These are phyloP conservation scores for Aspergillus fumigatus DNA, from an alignment of 2,329 filamentous ascomycete genomes.

Conservation along the genomic window DNA sequence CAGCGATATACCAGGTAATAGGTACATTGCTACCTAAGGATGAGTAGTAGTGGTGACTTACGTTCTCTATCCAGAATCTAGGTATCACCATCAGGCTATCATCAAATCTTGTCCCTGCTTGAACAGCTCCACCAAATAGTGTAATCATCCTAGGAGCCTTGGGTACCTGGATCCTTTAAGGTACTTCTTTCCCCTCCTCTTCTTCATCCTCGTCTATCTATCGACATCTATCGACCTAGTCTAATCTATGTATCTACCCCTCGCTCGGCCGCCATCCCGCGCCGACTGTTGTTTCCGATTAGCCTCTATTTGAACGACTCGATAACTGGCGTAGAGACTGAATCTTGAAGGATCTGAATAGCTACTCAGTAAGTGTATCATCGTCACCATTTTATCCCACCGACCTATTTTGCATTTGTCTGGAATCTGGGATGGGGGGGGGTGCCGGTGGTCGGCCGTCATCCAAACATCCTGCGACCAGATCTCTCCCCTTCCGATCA, in stretches of 20 bases:
- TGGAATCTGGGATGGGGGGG: background rate
- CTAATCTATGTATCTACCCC: slow-evolving; percentile 13
- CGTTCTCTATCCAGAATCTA: background rate
- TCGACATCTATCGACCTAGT: background rate
- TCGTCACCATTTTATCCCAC: slow-evolving; percentile 21
- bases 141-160: background rate
- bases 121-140: background rate
- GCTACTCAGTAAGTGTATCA: slow-evolving; percentile 5
- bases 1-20: too few species aligned
- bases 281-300: slow-evolving; percentile 30
- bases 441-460: background rate
- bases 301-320: slow-evolving; percentile 19
- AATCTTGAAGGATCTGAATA: background rate
- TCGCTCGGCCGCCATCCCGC: slow-evolving; percentile 17
- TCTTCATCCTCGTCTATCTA: background rate
- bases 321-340: background rate
- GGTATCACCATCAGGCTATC: background rate
- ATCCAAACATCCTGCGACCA: slow-evolving; percentile 3
- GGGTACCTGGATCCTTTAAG: background rate
- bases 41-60: background rate
- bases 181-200: background rate
- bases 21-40: too few species aligned
- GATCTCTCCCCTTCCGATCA: slow-evolving; percentile 4
- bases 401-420: background rate
- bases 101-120: background rate